Evolutionary conservation across 768 basidiomycete species (phyloP).

Genomic region (Suillus fuscotomentosus): DNA sequence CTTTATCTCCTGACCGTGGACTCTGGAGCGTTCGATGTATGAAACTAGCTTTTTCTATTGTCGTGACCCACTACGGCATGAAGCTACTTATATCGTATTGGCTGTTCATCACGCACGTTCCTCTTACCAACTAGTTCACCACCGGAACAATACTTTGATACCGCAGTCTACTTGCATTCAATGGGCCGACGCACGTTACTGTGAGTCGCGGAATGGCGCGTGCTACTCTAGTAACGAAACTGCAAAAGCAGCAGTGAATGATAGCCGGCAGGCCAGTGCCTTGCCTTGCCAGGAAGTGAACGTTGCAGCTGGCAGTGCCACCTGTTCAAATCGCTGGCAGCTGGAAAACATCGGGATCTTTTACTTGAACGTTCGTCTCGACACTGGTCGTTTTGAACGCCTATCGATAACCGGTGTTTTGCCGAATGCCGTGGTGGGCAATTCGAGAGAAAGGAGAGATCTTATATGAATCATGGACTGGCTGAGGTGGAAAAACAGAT

Average conservation of each 20-base stretch:
- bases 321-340: neutral
- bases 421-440: neutral
- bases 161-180: neutral
- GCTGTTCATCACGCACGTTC: neutral
- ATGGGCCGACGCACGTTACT: neutral
- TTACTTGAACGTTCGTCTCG: constrained; percentile 27
- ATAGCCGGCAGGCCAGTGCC: neutral
- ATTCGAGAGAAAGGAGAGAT: neutral
- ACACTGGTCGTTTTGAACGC: constrained; percentile 16
- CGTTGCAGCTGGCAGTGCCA: neutral
- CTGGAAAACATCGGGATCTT: neutral
- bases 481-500: neutral
- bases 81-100: neutral
- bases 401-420: neutral
- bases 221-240: neutral
- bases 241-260: neutral
- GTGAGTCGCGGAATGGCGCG: neutral
- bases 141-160: neutral
- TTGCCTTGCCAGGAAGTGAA: neutral
- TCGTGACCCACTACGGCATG: neutral
- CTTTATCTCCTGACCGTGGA: neutral
- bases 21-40: neutral
- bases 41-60: neutral
- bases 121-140: neutral
- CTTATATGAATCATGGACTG: neutral